Percentiles rank a stretch among this genome's conserved stretches.
Conservation (phyloP, 139 green algal species). For the Tetraselmis striata region DNA sequence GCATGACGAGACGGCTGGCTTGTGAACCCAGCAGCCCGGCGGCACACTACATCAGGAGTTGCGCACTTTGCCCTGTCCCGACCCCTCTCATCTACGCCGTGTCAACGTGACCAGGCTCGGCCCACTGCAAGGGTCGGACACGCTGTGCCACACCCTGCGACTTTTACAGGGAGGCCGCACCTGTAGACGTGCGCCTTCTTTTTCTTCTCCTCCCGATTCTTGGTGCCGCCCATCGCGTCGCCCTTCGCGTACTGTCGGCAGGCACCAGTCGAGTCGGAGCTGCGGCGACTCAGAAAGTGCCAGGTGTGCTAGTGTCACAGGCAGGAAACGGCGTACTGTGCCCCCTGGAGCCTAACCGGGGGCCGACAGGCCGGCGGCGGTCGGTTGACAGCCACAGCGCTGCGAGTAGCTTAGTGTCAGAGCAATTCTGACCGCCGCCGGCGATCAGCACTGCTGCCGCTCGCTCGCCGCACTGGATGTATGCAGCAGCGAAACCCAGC, state of each 20-base stretch:
- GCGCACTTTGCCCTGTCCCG: background rate
- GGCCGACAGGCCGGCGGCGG: too few species aligned
- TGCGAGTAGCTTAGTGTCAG: background rate
- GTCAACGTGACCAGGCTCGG: background rate
- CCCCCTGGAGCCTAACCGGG: too few species aligned
- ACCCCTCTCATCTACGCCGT: background rate
- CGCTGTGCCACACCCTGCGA: background rate
- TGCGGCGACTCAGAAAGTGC: too few species aligned
- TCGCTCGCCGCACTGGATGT: too few species aligned
- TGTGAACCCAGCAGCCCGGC: too few species aligned
- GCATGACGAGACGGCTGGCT: background rate
- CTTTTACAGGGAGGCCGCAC: constrained; percentile 3
- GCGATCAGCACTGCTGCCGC: too few species aligned
- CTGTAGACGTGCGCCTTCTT: constrained; percentile 57
- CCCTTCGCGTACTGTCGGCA: background rate
- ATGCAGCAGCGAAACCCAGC: too few species aligned
- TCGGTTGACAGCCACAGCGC: background rate
- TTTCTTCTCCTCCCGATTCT: constrained; percentile 55
- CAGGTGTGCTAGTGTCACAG: background rate
- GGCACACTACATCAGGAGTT: too few species aligned
- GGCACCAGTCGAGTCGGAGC: background rate
- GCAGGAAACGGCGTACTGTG: too few species aligned
- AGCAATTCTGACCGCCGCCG: too few species aligned
- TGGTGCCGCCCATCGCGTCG: constrained; percentile 56
- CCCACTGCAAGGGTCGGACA: background rate